Conservation (phyloP, 371 early-diverging fungal species). For the Mortierella sp. region DNA sequence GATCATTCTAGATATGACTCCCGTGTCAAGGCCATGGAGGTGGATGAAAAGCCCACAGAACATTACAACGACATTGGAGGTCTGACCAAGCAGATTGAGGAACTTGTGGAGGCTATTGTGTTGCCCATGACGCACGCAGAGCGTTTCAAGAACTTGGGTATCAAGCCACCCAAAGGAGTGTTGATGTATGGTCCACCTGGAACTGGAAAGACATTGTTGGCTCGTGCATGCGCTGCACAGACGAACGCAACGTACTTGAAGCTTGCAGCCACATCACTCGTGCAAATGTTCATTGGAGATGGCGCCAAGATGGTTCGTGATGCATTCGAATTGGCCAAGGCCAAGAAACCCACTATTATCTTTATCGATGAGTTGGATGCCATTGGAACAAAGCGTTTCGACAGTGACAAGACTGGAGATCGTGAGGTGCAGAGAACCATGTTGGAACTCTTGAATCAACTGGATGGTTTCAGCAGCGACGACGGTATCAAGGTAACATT, state of each 20-base stretch:
- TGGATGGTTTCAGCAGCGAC: constrained; percentile 98
- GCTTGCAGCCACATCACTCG: constrained; percentile 98
- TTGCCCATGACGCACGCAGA: constrained; percentile 99
- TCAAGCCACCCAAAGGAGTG: constrained; percentile 98
- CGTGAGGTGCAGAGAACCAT: constrained; percentile 99
- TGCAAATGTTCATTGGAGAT: constrained; percentile 99
- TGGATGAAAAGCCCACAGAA: constrained; percentile 99
- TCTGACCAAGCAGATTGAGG: constrained; percentile 98
- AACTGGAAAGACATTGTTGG: constrained; percentile 96
- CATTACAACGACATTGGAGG: constrained; percentile 99
- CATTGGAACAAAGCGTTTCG: constrained; percentile 99
- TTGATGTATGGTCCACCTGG: constrained; percentile 99
- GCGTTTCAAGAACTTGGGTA: constrained; percentile 95
- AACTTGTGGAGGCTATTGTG: constrained; percentile 98
- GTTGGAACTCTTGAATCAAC: constrained; percentile 99
- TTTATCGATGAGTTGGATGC: constrained; percentile 99
- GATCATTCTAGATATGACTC: constrained; percentile 86
- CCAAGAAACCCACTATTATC: constrained; percentile 99
- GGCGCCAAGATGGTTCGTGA: constrained; percentile 99
- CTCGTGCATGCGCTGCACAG: constrained; percentile 98
- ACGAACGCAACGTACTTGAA: constrained; percentile 97
- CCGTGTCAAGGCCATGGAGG: constrained; percentile 99
- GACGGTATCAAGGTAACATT: constrained; percentile 92
- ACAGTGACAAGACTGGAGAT: constrained; percentile 98
- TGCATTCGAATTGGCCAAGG: constrained; percentile 98